Conservation (phyloP, 345 rosid species). For the Sonneratia alba region DNA sequence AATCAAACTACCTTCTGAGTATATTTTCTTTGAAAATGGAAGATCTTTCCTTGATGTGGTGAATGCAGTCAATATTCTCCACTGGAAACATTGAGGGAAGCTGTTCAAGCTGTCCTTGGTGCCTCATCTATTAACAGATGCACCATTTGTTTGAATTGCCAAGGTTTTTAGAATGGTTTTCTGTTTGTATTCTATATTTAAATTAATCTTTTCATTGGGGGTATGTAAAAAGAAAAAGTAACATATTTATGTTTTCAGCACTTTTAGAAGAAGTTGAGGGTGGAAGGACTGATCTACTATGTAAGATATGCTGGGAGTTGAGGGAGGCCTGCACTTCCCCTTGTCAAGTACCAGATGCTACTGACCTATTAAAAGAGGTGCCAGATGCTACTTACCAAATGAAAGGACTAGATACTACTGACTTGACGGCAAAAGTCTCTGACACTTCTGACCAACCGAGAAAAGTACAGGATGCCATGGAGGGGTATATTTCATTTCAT, state of each 20-base stretch:
- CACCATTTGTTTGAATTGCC: constrained; percentile 64
- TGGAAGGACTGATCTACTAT: constrained; percentile 32
- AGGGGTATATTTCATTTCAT: neutral
- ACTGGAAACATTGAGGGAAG: constrained; percentile 47
- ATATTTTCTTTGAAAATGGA: constrained; percentile 66
- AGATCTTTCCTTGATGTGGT: constrained; percentile 67
- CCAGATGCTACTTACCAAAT: neutral
- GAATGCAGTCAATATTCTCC: constrained; percentile 61
- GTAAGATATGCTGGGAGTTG: constrained; percentile 42
- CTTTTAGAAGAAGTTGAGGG: constrained; percentile 20
- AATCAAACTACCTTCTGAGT: constrained; percentile 77
- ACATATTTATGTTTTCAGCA: constrained; percentile 24
- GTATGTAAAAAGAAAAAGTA: neutral
- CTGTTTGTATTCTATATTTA: constrained; percentile 6
- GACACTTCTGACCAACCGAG: neutral
- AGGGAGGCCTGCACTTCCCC: constrained; percentile 25
- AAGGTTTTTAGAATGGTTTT: constrained; percentile 42
- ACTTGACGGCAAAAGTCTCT: neutral
- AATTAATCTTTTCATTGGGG: neutral
- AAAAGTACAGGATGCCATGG: neutral
- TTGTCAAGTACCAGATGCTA: constrained; percentile 16
- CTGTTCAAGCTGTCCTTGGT: constrained; percentile 41
- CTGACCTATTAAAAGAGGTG: constrained; percentile 4
- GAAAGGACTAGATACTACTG: neutral
- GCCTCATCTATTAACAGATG: constrained; percentile 38